Evolutionary conservation across 1,139 yeast species (phyloP).

Genomic region (Meyerozyma elateridarum): DNA sequence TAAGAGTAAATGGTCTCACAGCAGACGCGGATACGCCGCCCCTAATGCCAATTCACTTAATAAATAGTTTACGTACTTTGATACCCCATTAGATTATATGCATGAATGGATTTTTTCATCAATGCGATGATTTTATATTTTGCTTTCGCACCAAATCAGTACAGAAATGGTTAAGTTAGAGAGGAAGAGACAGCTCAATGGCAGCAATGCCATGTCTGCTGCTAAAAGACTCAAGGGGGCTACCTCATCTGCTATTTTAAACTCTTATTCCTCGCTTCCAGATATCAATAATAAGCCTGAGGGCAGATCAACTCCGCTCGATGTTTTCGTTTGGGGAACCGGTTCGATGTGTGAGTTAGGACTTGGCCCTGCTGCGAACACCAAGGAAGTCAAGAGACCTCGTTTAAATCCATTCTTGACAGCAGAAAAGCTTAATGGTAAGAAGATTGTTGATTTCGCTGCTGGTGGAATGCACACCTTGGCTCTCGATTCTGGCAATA

Average conservation of each 20-base stretch:
- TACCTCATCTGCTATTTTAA: slow-evolving; percentile 41
- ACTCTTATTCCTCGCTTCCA: slow-evolving; percentile 46
- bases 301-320: slow-evolving; percentile 47
- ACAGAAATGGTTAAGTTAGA: slow-evolving; percentile 44
- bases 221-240: slow-evolving; percentile 25
- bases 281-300: slow-evolving; percentile 39
- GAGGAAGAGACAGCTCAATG: slow-evolving; percentile 28
- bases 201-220: slow-evolving; percentile 14
- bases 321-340: slow-evolving; percentile 90
- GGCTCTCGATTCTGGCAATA: slow-evolving; percentile 70
- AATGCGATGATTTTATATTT: too few species aligned
- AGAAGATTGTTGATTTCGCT: slow-evolving; percentile 69
- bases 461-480: slow-evolving; percentile 95
- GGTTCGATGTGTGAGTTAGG: slow-evolving; percentile 98
- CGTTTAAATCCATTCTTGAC: slow-evolving; percentile 76
- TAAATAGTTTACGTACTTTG: slow-evolving; percentile 13
- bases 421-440: slow-evolving; percentile 41
- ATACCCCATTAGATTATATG: too few species aligned
- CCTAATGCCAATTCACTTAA: slow-evolving; percentile 35
- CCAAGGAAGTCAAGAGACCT: slow-evolving; percentile 93
- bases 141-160: too few species aligned
- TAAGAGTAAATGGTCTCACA: slow-evolving; percentile 40
- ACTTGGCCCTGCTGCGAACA: slow-evolving; percentile 81
- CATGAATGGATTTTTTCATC: too few species aligned
- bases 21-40: slow-evolving; percentile 33